Conservation (phyloP, 306 rosid species). For the Malus asiatica region DNA sequence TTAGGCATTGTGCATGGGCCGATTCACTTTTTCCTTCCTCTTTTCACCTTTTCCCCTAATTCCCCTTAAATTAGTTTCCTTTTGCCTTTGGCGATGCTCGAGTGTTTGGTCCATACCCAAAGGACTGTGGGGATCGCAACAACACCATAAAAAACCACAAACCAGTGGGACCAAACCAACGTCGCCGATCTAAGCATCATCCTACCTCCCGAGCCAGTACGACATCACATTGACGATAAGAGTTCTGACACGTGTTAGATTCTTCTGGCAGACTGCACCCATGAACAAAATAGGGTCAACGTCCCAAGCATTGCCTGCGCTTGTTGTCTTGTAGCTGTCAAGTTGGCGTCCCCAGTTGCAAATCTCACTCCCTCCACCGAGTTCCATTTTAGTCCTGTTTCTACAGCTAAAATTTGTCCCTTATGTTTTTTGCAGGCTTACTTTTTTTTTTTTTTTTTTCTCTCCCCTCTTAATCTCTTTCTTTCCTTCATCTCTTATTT, state of each 20-base stretch:
- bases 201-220: background rate
- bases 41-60: background rate
- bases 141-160: background rate
- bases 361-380: background rate
- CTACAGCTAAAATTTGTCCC: too few species aligned
- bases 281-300: background rate
- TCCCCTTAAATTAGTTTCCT: background rate
- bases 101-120: background rate
- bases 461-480: too few species aligned
- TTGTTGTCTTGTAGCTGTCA: conserved; percentile 41
- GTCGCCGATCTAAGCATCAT: background rate
- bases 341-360: conserved; percentile 12
- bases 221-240: background rate
- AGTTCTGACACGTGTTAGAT: conserved; percentile 11
- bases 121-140: conserved; percentile 4
- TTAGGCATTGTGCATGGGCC: background rate
- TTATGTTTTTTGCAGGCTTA: too few species aligned
- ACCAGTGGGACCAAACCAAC: background rate
- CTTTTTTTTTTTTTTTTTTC: too few species aligned
- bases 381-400: too few species aligned
- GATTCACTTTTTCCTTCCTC: background rate
- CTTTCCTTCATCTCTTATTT: too few species aligned
- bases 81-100: background rate
- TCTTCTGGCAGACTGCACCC: background rate
- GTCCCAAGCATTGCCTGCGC: conserved; percentile 12